Evolutionary conservation across 1,139 yeast genomes (phyloP), one percentile per base, ranked within the genome.

Genomic region (Kluyveromyces sp.): DNA sequence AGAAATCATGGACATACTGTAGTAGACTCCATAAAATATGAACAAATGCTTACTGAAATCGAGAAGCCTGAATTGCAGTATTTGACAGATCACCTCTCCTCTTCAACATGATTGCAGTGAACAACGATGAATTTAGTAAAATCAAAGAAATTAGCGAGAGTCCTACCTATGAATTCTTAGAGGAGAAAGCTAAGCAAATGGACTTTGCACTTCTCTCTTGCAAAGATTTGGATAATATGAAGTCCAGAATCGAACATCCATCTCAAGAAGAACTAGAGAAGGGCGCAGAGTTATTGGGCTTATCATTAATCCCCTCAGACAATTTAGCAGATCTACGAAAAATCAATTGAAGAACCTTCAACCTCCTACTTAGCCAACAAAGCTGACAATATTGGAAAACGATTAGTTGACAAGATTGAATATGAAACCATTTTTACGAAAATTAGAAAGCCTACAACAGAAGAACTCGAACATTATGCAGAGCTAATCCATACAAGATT

Each of bases 171-270:
- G 39, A 59, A 15, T 64, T 33, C 25, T 15, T 48, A 26, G 32
- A 54, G 25, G 55, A 59, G 4, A 63, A 63, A 41, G 78, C 77
- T 4, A 45, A 49, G 6, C 45, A 15, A 5, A 48, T 55, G 7
- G 65, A 65, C 10, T 50, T 63, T 41, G 58, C 59, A 2, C 51
- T 59, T 3, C 38, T 68, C 27, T 53, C 63, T 3, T 45, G 48
- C 7, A 49, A 38, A 4, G 44, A 45, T n/a, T 38, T 43, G 25
- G 47, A 48, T 2, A 15, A 34, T 6, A 35, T 53, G 25, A 31
- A 43, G 21, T n/a, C 41, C 1, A 34, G 41, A 1, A 25, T 47
- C 2, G 51, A 51, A 4, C 45, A 47, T 6, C 64, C 64, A 10
- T 45, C 58, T 1, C 27, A 50, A 25, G 56, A 53, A 3, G 51